Percentiles rank a stretch among this genome's conserved stretches.
These are phyloP conservation scores for Omphalea diandra DNA, from an alignment of 441 rosid genomes.

Conservation along the genomic window DNA sequence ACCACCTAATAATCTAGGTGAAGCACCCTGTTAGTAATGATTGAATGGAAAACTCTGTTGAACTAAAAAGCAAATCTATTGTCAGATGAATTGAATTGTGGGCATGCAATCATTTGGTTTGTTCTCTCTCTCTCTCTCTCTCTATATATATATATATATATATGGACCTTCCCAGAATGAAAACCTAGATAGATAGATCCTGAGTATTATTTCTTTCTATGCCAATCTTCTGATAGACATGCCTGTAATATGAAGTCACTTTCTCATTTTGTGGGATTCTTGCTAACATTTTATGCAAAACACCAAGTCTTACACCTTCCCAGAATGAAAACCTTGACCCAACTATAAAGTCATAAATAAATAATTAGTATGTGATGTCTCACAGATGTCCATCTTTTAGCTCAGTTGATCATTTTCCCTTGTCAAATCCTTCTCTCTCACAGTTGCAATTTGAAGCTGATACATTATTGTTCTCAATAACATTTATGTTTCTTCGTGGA, in stretches of 20 bases:
- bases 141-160: too few species aligned
- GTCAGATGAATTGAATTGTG: background rate
- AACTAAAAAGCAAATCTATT: background rate
- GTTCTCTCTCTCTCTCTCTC: too few species aligned
- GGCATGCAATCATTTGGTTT: background rate
- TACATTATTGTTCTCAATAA: background rate
- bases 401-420: background rate
- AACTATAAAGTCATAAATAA: background rate
- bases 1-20: background rate
- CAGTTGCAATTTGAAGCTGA: background rate
- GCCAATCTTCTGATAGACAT: background rate
- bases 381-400: background rate
- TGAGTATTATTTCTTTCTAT: too few species aligned
- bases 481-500: constrained; percentile 23
- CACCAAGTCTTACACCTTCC: too few species aligned
- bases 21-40: background rate
- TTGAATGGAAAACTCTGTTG: background rate
- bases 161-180: too few species aligned
- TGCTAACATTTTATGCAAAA: background rate
- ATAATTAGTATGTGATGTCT: background rate
- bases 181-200: too few species aligned
- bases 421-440: background rate
- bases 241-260: background rate
- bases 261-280: background rate
- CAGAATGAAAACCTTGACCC: background rate